Conservation (phyloP, 257 asterid species). For the Capsicum chinense region DNA sequence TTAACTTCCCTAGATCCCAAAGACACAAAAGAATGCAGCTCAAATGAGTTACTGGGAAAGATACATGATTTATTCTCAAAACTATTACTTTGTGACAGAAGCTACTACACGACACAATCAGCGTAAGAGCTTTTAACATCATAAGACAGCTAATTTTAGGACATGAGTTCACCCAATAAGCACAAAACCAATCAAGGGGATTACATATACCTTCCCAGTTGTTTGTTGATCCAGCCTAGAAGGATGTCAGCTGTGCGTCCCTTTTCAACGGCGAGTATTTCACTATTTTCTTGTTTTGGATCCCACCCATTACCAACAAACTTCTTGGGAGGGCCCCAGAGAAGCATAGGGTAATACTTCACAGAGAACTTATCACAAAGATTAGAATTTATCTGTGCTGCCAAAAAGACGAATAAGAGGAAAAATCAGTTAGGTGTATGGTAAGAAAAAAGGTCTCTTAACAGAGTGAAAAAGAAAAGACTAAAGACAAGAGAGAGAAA, state of each 20-base stretch:
- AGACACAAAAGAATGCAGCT: not conserved
- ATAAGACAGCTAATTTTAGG: conserved; percentile 23
- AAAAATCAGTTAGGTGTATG: conserved; percentile 47
- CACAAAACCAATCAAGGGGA: not conserved
- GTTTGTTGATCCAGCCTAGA: conserved; percentile 81
- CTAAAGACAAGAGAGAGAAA: not conserved
- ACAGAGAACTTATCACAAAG: conserved; percentile 92
- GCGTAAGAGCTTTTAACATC: not conserved
- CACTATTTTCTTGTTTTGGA: conserved; percentile 62
- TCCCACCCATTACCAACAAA: conserved; percentile 78
- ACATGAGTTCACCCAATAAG: conserved; percentile 16
- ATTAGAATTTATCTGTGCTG: conserved; percentile 87
- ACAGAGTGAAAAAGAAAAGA: not conserved
- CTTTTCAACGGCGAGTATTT: conserved; percentile 59
- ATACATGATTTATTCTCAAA: conserved; percentile 4
- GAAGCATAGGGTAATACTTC: conserved; percentile 73
- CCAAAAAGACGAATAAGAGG: conserved; percentile 59
- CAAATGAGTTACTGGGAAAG: not conserved
- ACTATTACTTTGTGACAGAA: not conserved
- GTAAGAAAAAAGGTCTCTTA: not conserved
- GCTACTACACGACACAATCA: not conserved
- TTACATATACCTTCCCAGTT: conserved; percentile 63
- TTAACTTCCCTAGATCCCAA: not conserved
- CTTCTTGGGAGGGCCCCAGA: conserved; percentile 88
- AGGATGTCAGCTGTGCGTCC: conserved; percentile 70